Evolutionary conservation across 2,329 filamentous ascomycete species (phyloP), one percentile per base, ranked within the genome.

Genomic region (Harringtonia lauricola): DNA sequence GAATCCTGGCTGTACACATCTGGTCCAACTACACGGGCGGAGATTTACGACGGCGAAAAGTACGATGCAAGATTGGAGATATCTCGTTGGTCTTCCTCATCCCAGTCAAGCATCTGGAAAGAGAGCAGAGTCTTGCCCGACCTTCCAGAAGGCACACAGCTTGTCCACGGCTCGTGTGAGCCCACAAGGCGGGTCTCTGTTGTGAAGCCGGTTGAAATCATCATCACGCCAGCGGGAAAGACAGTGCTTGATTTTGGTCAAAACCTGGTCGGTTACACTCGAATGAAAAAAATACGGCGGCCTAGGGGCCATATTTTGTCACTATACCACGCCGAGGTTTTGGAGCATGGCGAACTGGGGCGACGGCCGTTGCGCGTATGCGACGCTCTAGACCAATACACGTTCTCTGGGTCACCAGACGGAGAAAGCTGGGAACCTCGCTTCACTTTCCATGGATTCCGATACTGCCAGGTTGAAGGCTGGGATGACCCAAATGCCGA

Each of bases 221-320:
- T 60, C 13, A 54, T 48, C 46, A 61, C 55, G 15, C 57, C 57
- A 2, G 55, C 54, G 4, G 68, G 70, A 5, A 71, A 71, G 50
- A 66, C 59, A 0, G 57, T 76, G 2, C 46, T 78, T 6, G 72
- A 79, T 48, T 77, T 78, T 53, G 73, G 73, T 2, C 73, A 79
- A 51, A 77, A 79, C 49, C 57, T 78, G 0, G 73, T 76, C 1
- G 75, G 74, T 2, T 64, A 63, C 49, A 44, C 76, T 2, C 56
- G 58, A 0, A 50, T 76, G 12, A 31, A 29, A 4, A 18, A 15
- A 13, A 52, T 41, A 8, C 4, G 15, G 7, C 59, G 40, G 65
- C 63, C 3, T 51, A 67, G 28, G 21, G 51, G 8, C 45, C 60
- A 36, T 43, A 65, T 15, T 66, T 66, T 49, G 47, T 59, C 30